phyloP scores from a whole-genome alignment of 352 stramenopile genomes.

The Phytophthora pistaciae region DNA sequence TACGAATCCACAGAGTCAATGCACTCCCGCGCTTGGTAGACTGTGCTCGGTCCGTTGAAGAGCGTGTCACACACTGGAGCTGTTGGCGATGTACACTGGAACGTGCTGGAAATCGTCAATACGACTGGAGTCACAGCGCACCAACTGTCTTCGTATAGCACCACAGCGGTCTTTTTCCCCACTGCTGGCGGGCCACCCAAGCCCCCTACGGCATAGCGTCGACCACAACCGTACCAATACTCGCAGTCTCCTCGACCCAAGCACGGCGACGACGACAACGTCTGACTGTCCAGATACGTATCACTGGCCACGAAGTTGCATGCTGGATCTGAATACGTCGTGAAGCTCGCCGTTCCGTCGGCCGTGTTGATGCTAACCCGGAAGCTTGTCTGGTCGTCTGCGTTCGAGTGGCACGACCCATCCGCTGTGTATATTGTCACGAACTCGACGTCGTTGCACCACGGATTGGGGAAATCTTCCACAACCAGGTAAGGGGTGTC shows the following conservation, averaged over 20 bases:
- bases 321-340: slow-evolving; percentile 2
- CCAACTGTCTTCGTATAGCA: slow-evolving; percentile 15
- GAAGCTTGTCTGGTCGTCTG: slow-evolving; percentile 12
- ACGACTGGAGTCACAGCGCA: slow-evolving; percentile 8
- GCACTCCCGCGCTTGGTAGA: slow-evolving; percentile 16
- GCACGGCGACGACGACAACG: slow-evolving; percentile 13
- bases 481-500: slow-evolving; percentile 13
- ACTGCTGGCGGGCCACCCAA: not conserved
- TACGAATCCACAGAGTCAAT: not conserved
- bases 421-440: slow-evolving; percentile 13
- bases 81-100: not conserved
- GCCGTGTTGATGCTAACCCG: not conserved
- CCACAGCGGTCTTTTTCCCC: slow-evolving; percentile 11
- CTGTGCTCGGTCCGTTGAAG: not conserved
- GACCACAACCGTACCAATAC: not conserved
- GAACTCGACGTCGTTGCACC: slow-evolving; percentile 6
- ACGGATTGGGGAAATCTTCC: slow-evolving; percentile 6
- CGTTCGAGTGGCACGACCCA: slow-evolving; percentile 4
- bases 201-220: slow-evolving; percentile 7
- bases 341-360: slow-evolving; percentile 11
- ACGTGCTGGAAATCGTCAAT: not conserved
- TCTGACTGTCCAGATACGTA: slow-evolving; percentile 7
- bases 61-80: slow-evolving; percentile 5
- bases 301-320: slow-evolving; percentile 7
- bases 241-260: slow-evolving; percentile 4